phyloP scores from a whole-genome alignment of 192 early-diverging fungal genomes.

The Pecoramyces ruminantium region DNA sequence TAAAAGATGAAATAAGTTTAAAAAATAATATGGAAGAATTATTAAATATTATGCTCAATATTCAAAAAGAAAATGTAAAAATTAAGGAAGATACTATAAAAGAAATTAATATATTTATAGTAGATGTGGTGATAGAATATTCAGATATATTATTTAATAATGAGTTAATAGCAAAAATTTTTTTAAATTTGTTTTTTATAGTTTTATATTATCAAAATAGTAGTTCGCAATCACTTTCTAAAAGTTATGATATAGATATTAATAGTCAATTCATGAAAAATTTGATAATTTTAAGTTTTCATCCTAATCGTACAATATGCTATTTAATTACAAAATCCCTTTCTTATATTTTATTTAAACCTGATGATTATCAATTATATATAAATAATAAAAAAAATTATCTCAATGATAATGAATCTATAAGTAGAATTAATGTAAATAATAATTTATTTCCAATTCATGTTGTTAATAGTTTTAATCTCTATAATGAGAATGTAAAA shows the following conservation, averaged over 20 bases:
- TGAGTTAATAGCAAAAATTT: not conserved
- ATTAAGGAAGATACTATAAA: not conserved
- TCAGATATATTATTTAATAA: not conserved
- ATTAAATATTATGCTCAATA: not conserved
- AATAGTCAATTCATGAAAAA: not conserved
- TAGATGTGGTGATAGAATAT: not conserved
- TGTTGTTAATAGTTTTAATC: not conserved
- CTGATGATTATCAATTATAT: not conserved
- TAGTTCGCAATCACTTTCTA: not conserved
- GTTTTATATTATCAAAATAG: not conserved
- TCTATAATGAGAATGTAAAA: not conserved
- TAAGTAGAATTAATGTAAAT: not conserved
- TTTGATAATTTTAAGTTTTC: not conserved
- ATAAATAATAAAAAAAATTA: too few relatives aligned
- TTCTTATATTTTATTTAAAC: not conserved
- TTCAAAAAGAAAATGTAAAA: not conserved
- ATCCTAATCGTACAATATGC: not conserved
- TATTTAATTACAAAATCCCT: not conserved
- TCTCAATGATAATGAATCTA: too few relatives aligned
- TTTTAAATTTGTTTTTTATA: not conserved
- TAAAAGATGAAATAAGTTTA: not conserved
- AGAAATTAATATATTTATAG: not conserved
- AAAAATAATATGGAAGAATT: not conserved
- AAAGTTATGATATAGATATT: not conserved
- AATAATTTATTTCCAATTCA: not conserved